A percentile compares a stretch with the other conserved stretches of the same genome.
Conservation (phyloP, 2,329 filamentous ascomycete genomes). For the Ceratocystis variospora region DNA sequence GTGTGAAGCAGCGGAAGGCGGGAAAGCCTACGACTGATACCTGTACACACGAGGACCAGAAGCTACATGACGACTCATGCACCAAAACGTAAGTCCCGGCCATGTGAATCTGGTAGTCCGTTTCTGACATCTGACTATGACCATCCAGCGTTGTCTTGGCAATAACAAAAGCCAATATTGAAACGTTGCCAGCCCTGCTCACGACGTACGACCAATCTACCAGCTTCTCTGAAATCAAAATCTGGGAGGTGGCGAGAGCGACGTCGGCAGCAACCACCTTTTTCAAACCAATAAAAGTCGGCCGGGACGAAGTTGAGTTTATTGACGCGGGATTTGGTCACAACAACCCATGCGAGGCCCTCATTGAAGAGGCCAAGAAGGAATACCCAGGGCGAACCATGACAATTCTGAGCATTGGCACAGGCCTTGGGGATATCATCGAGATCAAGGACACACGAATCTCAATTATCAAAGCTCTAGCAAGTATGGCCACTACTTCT, state of each 20-base stretch:
- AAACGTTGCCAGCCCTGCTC: constrained; percentile 22
- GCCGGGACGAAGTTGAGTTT: constrained; percentile 23
- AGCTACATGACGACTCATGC: background rate
- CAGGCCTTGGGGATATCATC: constrained; percentile 22
- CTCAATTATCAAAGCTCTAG: background rate
- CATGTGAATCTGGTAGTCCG: background rate
- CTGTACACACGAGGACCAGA: background rate
- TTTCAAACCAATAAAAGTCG: constrained; percentile 25
- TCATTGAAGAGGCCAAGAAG: constrained; percentile 23
- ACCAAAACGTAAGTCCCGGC: background rate
- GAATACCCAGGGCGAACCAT: constrained; percentile 21
- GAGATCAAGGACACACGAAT: constrained; percentile 18
- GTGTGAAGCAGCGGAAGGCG: background rate
- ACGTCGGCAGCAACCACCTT: constrained; percentile 25
- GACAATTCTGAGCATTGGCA: constrained; percentile 24
- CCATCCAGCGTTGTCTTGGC: background rate
- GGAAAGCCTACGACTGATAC: background rate
- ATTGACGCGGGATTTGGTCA: constrained; percentile 25
- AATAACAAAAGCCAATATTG: background rate
- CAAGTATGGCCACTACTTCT: background rate
- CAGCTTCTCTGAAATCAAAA: constrained; percentile 21
- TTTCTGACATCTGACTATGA: background rate
- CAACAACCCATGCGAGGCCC: constrained; percentile 26
- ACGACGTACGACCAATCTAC: constrained; percentile 23
- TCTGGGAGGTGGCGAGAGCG: constrained; percentile 25